phyloP scores from a whole-genome alignment of 1,284 basidiomycete species.

The Wallemia hederae region DNA sequence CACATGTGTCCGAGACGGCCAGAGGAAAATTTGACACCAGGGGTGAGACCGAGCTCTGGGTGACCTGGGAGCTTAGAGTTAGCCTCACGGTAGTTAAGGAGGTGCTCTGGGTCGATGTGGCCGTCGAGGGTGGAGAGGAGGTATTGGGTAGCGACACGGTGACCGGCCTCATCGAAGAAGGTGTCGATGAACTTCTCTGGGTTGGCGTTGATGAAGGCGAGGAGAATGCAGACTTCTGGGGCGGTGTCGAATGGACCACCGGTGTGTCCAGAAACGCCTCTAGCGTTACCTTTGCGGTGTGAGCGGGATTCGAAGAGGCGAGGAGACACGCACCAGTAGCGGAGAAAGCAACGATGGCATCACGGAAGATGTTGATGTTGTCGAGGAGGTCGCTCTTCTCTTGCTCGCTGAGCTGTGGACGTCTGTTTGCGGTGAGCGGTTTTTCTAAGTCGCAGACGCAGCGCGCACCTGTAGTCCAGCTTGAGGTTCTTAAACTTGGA shows the following conservation, averaged over 20 bases:
- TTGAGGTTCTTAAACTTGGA: background rate
- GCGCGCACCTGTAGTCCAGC: background rate
- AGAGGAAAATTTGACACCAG: conserved; percentile 59
- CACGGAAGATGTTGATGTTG: conserved; percentile 48
- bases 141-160: conserved; percentile 64
- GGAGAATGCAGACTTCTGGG: conserved; percentile 43
- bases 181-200: conserved; percentile 15
- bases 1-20: conserved; percentile 59
- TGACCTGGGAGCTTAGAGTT: conserved; percentile 58
- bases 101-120: conserved; percentile 34
- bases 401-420: conserved; percentile 25
- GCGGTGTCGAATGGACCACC: conserved; percentile 61
- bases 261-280: conserved; percentile 55
- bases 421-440: background rate
- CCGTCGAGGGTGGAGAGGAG: conserved; percentile 45
- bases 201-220: conserved; percentile 36
- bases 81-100: conserved; percentile 52
- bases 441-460: background rate
- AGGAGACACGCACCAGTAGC: conserved; percentile 34
- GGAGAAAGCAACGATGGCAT: conserved; percentile 53
- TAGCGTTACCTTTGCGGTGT: conserved; percentile 1
- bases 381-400: conserved; percentile 30
- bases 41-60: conserved; percentile 53
- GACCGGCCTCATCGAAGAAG: conserved; percentile 25
- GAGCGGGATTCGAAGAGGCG: conserved; percentile 3